Evolutionary conservation across 2,329 filamentous ascomycete species (phyloP), one percentile per base, ranked within the genome.

Genomic region (Claviceps humidiphila): DNA sequence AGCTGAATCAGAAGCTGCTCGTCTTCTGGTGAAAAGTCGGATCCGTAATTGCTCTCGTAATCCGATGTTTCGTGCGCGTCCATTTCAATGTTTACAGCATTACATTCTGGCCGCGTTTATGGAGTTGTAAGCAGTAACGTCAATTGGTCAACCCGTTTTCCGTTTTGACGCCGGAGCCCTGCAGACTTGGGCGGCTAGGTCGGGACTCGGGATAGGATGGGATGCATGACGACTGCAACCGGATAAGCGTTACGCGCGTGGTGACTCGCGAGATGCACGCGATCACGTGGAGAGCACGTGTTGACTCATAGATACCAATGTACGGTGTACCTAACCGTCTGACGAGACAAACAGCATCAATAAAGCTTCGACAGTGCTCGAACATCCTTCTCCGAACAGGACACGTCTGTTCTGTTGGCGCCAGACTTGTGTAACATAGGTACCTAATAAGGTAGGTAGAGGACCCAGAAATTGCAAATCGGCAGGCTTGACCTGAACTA

Each of bases 21-120:
- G 34, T 77, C 74, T 30, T 76, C 73, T 1, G 62, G 56, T 2
- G 72, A 71, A 44, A 75, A 64, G 56, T 75, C 70, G 58, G 73
- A 75, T 53, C 66, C 71, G 60, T 72, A 76, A 44, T 75, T 71
- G 57, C 64, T 67, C 56, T 72, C 68, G 20, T 20, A 13, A 16
- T 53, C 51, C 48, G 34, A 26, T n/a, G n/a, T 34, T 37, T 41
- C 24, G 20, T 51, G 49, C 13, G n/a, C 24, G 37, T 42, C 48
- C 53, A 55, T 54, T 22, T 54, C 43, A 51, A 37, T 9, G 17
- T 37, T 24, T 13, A 38, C 13, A 47, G 30, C 14, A 34, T 30
- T 16, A 26, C 51, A 54, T 54, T 9, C 14, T 47, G 42, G 30
- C 39, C 24, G 14, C 40, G 20, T 40, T 26, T 37, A 30, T 30